A percentile compares a stretch with the other conserved stretches of the same genome.
phyloP scores from a whole-genome alignment of 768 basidiomycete genomes.

The Fistulinella prunicolor region DNA sequence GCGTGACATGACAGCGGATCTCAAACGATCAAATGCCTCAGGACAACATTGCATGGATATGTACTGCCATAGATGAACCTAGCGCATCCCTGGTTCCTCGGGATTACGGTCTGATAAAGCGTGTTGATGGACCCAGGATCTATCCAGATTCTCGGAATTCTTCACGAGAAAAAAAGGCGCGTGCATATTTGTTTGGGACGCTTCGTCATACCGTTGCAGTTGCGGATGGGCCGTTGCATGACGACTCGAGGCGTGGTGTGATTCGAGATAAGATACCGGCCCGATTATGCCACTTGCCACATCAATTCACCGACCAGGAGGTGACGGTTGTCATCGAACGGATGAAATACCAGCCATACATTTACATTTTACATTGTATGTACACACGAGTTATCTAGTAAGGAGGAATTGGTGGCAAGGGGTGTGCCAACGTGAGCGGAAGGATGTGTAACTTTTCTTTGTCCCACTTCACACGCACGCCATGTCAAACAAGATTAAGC shows the following conservation, averaged over 20 bases:
- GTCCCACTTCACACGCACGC: conserved; percentile 50
- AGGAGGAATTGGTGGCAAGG: conserved; percentile 8
- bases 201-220: too few species aligned
- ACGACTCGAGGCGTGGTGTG: too few species aligned
- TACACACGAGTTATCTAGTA: not conserved
- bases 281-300: too few species aligned
- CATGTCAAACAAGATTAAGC: too few species aligned
- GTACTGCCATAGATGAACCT: not conserved
- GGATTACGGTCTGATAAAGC: conserved; percentile 1
- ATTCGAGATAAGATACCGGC: too few species aligned
- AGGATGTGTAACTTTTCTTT: conserved; percentile 50
- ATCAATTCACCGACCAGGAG: too few species aligned
- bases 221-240: too few species aligned
- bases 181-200: too few species aligned
- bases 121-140: conserved; percentile 1
- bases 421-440: conserved; percentile 38
- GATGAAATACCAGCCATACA: not conserved
- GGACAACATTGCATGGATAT: conserved; percentile 1
- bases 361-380: not conserved
- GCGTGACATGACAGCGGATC: not conserved
- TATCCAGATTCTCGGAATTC: not conserved
- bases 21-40: not conserved
- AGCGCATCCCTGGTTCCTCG: not conserved
- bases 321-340: too few species aligned
- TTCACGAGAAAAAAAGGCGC: too few species aligned